These are phyloP conservation scores for Piloderma croceum DNA, from an alignment of 768 basidiomycete species.

Conservation along the genomic window DNA sequence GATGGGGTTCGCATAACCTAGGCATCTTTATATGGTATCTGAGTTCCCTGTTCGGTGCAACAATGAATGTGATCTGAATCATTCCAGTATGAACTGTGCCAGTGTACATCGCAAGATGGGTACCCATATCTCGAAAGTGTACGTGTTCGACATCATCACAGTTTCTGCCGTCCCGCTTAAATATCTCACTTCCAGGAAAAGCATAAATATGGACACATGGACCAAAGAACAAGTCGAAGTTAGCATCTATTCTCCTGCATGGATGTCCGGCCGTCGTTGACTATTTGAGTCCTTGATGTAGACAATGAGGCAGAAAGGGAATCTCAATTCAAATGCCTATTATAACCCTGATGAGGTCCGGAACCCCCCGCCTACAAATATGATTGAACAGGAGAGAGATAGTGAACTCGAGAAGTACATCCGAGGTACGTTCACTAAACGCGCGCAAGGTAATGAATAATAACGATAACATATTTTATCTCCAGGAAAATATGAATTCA, in stretches of 20 bases:
- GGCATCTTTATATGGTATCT: slow-evolving; percentile 84
- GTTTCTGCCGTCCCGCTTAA: slow-evolving; percentile 1
- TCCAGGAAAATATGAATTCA: slow-evolving; percentile 78
- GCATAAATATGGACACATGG: slow-evolving; percentile 84
- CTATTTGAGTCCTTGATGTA: slow-evolving; percentile 25
- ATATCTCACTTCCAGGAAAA: slow-evolving; percentile 55
- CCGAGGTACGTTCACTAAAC: slow-evolving; percentile 58
- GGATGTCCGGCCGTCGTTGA: slow-evolving; percentile 8
- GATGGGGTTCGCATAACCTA: slow-evolving; percentile 87
- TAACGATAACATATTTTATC: slow-evolving; percentile 4
- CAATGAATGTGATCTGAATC: slow-evolving; percentile 8
- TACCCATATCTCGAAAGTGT: slow-evolving; percentile 93
- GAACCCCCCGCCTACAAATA: slow-evolving; percentile 76
- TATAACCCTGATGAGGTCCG: slow-evolving; percentile 82
- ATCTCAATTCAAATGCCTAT: slow-evolving; percentile 68
- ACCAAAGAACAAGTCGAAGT: slow-evolving; percentile 78
- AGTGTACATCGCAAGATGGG: slow-evolving; percentile 93
- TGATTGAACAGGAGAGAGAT: slow-evolving; percentile 75
- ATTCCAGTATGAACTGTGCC: slow-evolving; percentile 73
- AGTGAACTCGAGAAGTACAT: slow-evolving; percentile 91
- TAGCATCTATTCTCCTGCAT: slow-evolving; percentile 8
- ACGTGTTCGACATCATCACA: slow-evolving; percentile 25
- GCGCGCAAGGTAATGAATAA: background rate
- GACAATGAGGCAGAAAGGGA: slow-evolving; percentile 79
- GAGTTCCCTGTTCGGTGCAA: background rate